Conservation (phyloP, 148 eudicot genomes). For the Bassia scoparia region DNA sequence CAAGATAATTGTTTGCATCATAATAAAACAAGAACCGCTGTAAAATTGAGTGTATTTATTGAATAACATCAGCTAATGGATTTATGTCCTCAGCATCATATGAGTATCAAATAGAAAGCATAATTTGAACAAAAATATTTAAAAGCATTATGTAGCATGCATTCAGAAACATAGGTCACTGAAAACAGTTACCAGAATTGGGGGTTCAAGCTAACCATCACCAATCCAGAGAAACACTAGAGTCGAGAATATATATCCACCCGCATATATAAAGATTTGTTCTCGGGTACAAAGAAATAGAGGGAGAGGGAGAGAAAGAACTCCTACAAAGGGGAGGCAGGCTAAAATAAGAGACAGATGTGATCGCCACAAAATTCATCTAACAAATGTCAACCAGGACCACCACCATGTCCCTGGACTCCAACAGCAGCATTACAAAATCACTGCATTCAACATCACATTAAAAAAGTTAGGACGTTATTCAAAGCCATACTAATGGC, state of each 20-base stretch:
- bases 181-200: not conserved
- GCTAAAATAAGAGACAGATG: conserved; percentile 21
- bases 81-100: not conserved
- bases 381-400: not conserved
- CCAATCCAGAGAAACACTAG: conserved; percentile 10
- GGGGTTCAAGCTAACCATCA: not conserved
- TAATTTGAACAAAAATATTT: not conserved
- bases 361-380: conserved; percentile 12
- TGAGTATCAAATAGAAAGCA: not conserved
- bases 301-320: not conserved
- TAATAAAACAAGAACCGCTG: not conserved
- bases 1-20: too few species aligned
- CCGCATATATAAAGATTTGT: not conserved
- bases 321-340: not conserved
- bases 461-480: not conserved
- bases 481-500: not conserved
- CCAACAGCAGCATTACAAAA: conserved; percentile 8
- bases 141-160: not conserved
- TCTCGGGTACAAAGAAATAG: conserved; percentile 5
- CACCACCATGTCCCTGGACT: conserved; percentile 11
- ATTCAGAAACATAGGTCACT: not conserved
- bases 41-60: too few species aligned
- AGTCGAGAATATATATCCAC: not conserved
- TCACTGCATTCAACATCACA: conserved; percentile 23
- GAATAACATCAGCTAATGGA: not conserved